A percentile compares a stretch with the other conserved stretches of the same genome.
These are phyloP conservation scores for Colletotrichum chrysophilum DNA, from an alignment of 2,329 filamentous ascomycete species.

Conservation along the genomic window DNA sequence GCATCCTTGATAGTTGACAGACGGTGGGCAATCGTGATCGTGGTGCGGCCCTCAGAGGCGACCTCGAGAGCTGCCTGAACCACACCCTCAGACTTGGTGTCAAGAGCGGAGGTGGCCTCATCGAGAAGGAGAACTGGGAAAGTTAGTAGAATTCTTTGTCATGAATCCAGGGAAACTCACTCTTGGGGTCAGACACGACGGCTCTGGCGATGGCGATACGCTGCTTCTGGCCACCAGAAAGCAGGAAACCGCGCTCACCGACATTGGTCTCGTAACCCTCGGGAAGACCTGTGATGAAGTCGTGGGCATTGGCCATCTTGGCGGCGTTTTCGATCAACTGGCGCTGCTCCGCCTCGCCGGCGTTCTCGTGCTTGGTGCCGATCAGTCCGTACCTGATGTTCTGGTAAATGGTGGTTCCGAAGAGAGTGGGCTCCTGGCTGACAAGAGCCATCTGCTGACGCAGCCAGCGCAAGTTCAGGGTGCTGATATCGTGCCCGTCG, in stretches of 20 bases:
- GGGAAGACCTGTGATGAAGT: slow-evolving; percentile 82
- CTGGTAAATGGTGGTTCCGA: slow-evolving; percentile 85
- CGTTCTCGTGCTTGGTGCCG: slow-evolving; percentile 77
- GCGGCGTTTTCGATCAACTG: slow-evolving; percentile 81
- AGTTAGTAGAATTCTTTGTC: slow-evolving; percentile 20
- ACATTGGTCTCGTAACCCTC: slow-evolving; percentile 94
- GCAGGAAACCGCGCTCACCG: slow-evolving; percentile 90
- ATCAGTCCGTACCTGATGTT: slow-evolving; percentile 93
- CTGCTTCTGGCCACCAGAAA: slow-evolving; percentile 96
- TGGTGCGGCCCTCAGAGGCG: slow-evolving; percentile 85
- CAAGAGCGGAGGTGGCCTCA: slow-evolving; percentile 91
- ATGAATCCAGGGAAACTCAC: slow-evolving; percentile 34
- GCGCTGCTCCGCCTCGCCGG: slow-evolving; percentile 69
- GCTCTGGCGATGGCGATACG: slow-evolving; percentile 93
- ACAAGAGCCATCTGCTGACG: slow-evolving; percentile 92
- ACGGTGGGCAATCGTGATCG: slow-evolving; percentile 94
- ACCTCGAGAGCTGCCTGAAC: slow-evolving; percentile 92
- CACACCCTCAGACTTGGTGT: slow-evolving; percentile 92
- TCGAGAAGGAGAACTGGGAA: slow-evolving; percentile 79
- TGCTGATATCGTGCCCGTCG: slow-evolving; percentile 82
- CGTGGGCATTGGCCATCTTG: slow-evolving; percentile 91
- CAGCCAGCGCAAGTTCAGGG: slow-evolving; percentile 87
- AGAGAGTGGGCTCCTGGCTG: slow-evolving; percentile 90
- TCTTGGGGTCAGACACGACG: slow-evolving; percentile 88
- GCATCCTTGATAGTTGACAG: slow-evolving; percentile 93